phyloP scores from a whole-genome alignment of 176 grass and related monocot genomes.

The Aechmea fasciata region DNA sequence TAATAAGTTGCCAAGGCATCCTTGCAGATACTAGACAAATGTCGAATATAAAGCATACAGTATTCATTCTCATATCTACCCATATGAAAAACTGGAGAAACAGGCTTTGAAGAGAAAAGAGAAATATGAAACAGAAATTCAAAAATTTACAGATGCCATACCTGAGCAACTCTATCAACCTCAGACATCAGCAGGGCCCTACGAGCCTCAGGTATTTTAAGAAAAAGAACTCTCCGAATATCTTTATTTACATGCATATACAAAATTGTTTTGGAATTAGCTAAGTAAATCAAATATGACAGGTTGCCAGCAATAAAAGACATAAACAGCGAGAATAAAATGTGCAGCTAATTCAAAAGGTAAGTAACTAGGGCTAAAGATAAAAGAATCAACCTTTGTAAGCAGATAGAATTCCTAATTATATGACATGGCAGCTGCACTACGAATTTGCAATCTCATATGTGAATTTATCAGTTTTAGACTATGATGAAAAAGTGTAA shows the following conservation, averaged over 20 bases:
- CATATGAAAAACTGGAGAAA: constrained; percentile 9
- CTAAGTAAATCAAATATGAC: background rate
- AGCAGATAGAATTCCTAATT: background rate
- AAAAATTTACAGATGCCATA: constrained; percentile 12
- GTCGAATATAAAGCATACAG: background rate
- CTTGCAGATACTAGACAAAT: no score
- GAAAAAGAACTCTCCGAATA: constrained; percentile 69
- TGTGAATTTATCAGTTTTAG: background rate
- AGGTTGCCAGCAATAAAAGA: background rate
- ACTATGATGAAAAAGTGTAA: background rate
- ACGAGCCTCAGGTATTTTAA: constrained; percentile 88
- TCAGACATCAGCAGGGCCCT: constrained; percentile 70
- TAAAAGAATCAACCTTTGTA: background rate
- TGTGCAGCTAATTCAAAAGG: background rate
- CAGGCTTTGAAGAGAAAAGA: background rate
- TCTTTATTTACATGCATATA: constrained; percentile 49
- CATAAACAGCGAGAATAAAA: constrained; percentile 3
- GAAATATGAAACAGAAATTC: background rate
- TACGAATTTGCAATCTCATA: background rate
- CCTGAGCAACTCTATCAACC: constrained; percentile 94
- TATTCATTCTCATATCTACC: no score
- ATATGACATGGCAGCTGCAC: background rate
- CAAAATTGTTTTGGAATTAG: constrained; percentile 11
- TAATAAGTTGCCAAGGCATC: no score
- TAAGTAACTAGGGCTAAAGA: background rate